phyloP scores from a whole-genome alignment of 495 filamentous ascomycete genomes.

The Penicillium cataractarum region DNA sequence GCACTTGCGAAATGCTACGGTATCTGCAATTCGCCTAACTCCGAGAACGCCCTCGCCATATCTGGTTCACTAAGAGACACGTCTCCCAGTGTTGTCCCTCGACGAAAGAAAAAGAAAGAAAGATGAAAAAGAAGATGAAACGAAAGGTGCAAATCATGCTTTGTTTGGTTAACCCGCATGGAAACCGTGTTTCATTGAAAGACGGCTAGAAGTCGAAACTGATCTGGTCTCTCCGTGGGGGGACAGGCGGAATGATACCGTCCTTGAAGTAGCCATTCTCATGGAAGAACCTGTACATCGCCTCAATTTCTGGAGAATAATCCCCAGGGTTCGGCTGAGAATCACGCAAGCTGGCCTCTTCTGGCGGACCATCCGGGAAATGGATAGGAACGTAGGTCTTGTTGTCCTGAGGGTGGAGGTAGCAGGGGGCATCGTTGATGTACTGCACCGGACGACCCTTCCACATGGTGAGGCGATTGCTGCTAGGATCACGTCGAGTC shows the following conservation, averaged over 20 bases:
- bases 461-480: constrained; percentile 48
- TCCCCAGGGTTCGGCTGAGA: constrained; percentile 42
- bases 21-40: neutral
- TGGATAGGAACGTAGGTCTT: constrained; percentile 60
- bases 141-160: neutral
- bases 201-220: constrained; percentile 63
- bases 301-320: constrained; percentile 53
- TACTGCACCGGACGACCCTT: constrained; percentile 60
- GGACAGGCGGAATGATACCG: constrained; percentile 66
- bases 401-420: constrained; percentile 51
- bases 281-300: constrained; percentile 61
- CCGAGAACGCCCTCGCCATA: neutral
- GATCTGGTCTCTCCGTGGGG: constrained; percentile 74
- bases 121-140: neutral
- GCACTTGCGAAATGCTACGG: neutral
- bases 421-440: constrained; percentile 53
- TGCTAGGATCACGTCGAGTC: constrained; percentile 41
- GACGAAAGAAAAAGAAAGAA: neutral
- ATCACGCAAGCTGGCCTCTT: constrained; percentile 47
- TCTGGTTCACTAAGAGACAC: neutral
- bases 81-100: neutral
- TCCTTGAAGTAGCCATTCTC: constrained; percentile 65
- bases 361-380: constrained; percentile 71
- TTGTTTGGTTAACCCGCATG: neutral
- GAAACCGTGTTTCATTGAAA: neutral